Evolutionary conservation across 345 rosid species (phyloP).

Genomic region (Pistacia atlantica): DNA sequence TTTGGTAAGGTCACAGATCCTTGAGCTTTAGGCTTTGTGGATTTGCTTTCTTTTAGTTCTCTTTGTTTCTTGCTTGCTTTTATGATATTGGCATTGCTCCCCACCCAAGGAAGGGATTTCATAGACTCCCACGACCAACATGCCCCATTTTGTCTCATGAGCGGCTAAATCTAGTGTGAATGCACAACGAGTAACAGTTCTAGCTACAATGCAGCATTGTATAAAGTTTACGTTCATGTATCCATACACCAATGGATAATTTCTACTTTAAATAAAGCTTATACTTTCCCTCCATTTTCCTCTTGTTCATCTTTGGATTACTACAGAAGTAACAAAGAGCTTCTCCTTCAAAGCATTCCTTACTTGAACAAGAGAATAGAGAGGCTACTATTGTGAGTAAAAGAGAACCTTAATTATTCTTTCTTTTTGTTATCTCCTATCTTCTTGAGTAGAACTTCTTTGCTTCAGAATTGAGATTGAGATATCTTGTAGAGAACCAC

Average conservation of each 20-base stretch:
- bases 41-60: slow-evolving; percentile 5
- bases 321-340: slow-evolving; percentile 25
- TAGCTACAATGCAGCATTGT: too few relatives aligned
- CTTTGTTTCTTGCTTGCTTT: slow-evolving; percentile 8
- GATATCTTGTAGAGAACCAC: slow-evolving; percentile 42
- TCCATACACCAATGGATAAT: background rate
- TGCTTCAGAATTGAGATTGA: slow-evolving; percentile 51
- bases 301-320: slow-evolving; percentile 6
- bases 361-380: slow-evolving; percentile 36
- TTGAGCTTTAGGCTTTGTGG: background rate
- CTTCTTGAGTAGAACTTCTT: slow-evolving; percentile 46
- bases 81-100: slow-evolving; percentile 18
- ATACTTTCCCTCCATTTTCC: slow-evolving; percentile 36
- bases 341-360: slow-evolving; percentile 64
- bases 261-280: slow-evolving; percentile 27
- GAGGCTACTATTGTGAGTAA: slow-evolving; percentile 11
- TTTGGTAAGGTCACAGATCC: slow-evolving; percentile 7
- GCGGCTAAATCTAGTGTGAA: background rate
- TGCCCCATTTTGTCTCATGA: background rate
- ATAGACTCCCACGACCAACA: background rate
- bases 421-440: slow-evolving; percentile 22
- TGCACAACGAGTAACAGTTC: background rate
- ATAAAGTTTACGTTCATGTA: too few relatives aligned
- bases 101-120: slow-evolving; percentile 31
- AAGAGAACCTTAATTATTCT: slow-evolving; percentile 20